Evolutionary conservation across 148 eudicot genomes (phyloP), one percentile per base, ranked within the genome.

Genomic region (Linanthus parryae): DNA sequence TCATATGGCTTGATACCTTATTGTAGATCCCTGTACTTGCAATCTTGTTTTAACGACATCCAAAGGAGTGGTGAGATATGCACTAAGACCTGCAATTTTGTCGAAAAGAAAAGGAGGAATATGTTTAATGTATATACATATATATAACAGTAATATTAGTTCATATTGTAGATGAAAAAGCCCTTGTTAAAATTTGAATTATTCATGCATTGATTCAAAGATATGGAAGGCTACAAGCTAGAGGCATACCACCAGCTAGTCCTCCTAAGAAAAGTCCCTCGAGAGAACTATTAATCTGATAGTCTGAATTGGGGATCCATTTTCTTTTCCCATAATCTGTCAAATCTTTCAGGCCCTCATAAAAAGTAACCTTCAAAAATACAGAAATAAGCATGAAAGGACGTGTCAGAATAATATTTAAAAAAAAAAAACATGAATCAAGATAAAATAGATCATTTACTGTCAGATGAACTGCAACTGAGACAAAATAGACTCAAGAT

Each of bases 241-340:
- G 42, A 20, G 5, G 22, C 65, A 70, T 65, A 75, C 97, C 97
- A 45, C 94, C 97, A 56, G 97, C 87, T 55, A 89, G 59, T 69
- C 97, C 97, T 57, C 97, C 97, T 62, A 88, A 72, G 34, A 84
- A 15, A 46, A 89, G 76, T 46, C 97, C 94, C 68, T 77, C 94
- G 4, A 89, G 17, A 57, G 87, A 67, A 63, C 72, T 67, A 75
- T 73, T 84, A 16, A 65, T 52, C 33, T 67, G 75, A 50, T 70
- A 65, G 55, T 73, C 69, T 29, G 77, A 58, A 52, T 76, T 59
- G 45, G 63, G 62, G 26, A 71, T 61, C 78, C 83, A 79, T 51
- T 63, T 75, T 51, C 71, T 73, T 61, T 65, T 74, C 61, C 94
- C 97, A 56, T 69, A 71, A 19, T 82, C 79, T n/a, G 86, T 63